phyloP scores from a whole-genome alignment of 2,329 filamentous ascomycete species.

The Epichloe typhina region DNA sequence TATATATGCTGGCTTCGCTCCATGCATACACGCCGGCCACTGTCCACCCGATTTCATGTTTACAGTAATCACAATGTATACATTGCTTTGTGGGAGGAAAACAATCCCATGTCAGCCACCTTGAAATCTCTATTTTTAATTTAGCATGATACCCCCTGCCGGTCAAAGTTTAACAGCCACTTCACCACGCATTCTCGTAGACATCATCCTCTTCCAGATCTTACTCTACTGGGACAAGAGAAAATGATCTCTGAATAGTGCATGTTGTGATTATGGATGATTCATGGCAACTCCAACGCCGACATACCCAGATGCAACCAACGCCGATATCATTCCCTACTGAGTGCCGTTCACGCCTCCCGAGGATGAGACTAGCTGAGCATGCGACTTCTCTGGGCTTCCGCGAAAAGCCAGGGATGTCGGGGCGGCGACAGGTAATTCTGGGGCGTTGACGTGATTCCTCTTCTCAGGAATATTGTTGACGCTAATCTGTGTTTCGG shows the following conservation, averaged over 20 bases:
- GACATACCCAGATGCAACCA: constrained; percentile 2
- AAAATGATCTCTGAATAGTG: not conserved
- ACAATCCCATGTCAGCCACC: not conserved
- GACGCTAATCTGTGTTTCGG: constrained; percentile 1
- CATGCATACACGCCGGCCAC: not conserved
- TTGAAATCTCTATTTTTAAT: not conserved
- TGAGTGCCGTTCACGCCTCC: constrained; percentile 19
- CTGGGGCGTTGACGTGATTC: constrained; percentile 8
- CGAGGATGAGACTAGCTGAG: constrained; percentile 16
- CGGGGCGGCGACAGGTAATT: constrained; percentile 21
- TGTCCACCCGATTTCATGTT: not conserved
- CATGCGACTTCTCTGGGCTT: constrained; percentile 44
- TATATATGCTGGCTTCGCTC: not conserved
- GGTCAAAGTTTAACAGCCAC: too few species aligned
- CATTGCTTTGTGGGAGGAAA: not conserved
- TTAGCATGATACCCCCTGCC: not conserved
- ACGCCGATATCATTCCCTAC: constrained; percentile 10
- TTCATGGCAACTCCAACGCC: constrained; percentile 5
- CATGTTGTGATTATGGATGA: not conserved
- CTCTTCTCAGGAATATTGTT: constrained; percentile 8
- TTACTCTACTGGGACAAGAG: not conserved
- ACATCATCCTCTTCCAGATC: not conserved
- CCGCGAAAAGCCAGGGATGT: constrained; percentile 45
- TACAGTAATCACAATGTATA: not conserved
- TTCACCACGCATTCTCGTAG: not conserved